phyloP scores from a whole-genome alignment of 257 asterid species.

The Solanum commersonii region DNA sequence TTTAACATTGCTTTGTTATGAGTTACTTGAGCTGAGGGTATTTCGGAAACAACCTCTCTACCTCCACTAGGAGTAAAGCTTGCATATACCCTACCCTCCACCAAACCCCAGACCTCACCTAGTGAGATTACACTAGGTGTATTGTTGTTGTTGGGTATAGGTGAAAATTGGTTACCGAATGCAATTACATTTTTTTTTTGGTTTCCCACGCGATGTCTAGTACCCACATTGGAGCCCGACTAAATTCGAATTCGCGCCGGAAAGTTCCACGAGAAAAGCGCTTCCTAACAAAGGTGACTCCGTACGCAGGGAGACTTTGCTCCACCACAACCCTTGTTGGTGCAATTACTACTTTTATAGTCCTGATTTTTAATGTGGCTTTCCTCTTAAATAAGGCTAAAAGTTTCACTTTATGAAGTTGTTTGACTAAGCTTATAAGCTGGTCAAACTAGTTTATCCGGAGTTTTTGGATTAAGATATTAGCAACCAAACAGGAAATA shows the following conservation, averaged over 20 bases:
- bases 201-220: not conserved
- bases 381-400: not conserved
- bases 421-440: not conserved
- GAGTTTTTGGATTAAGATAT: not conserved
- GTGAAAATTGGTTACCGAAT: no score
- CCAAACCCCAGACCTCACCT: not conserved
- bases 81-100: rapidly evolving
- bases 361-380: no score
- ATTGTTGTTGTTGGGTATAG: no score
- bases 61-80: not conserved
- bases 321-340: no score
- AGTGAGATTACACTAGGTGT: not conserved
- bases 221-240: not conserved
- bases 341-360: not conserved
- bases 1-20: not conserved
- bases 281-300: no score
- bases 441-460: not conserved
- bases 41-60: no score
- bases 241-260: no score
- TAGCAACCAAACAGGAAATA: not conserved
- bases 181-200: no score
- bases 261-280: no score
- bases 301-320: no score
- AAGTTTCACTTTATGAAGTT: not conserved
- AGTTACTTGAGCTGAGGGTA: not conserved